phyloP scores from a whole-genome alignment of 2,329 filamentous ascomycete species.

The Trichoderma oligosporum region DNA sequence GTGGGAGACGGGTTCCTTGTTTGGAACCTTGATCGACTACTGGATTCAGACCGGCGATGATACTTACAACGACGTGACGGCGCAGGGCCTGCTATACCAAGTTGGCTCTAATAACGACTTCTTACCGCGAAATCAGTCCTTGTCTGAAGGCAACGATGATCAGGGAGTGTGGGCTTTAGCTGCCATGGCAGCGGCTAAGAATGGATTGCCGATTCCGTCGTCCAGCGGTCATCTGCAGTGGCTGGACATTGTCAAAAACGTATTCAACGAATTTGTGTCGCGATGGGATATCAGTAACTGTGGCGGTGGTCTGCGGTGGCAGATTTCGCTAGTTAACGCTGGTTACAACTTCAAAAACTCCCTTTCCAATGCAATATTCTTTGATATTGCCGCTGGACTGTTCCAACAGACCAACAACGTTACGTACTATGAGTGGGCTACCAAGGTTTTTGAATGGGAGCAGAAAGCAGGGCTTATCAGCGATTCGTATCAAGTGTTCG shows the following conservation, averaged over 20 bases:
- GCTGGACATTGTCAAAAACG: conserved; percentile 67
- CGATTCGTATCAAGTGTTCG: conserved; percentile 54
- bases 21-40: conserved; percentile 56
- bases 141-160: conserved; percentile 59
- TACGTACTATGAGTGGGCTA: conserved; percentile 61
- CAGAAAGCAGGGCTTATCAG: conserved; percentile 54
- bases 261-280: conserved; percentile 45
- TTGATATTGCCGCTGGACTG: conserved; percentile 62
- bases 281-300: conserved; percentile 48
- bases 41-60: conserved; percentile 60
- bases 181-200: conserved; percentile 68
- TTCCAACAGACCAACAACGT: conserved; percentile 64
- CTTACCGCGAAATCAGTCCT: conserved; percentile 56
- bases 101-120: conserved; percentile 50
- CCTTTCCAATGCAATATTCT: conserved; percentile 58
- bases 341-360: conserved; percentile 55
- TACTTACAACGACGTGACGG: conserved; percentile 54
- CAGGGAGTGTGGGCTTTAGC: conserved; percentile 74
- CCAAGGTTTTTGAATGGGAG: conserved; percentile 60
- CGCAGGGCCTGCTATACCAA: conserved; percentile 53
- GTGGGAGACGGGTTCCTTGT: conserved; percentile 16
- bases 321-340: conserved; percentile 67
- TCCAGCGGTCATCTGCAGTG: conserved; percentile 58
- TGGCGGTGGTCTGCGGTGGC: conserved; percentile 71
- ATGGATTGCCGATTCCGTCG: conserved; percentile 63